A percentile compares a stretch with the other conserved stretches of the same genome.
phyloP scores from a whole-genome alignment of 306 rosid species.

The Acacia confusa region DNA sequence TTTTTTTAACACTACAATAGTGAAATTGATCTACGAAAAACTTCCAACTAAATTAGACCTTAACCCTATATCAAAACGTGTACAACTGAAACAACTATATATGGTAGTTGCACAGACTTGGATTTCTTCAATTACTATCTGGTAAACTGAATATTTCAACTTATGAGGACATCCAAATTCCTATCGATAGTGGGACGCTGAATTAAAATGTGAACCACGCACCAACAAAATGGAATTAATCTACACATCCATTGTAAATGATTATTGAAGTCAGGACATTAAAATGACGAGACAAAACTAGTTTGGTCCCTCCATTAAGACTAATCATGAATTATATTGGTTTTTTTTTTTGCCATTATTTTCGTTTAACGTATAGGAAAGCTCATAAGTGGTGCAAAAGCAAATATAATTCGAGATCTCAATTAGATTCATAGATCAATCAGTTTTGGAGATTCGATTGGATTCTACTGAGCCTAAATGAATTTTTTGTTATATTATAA shows the following conservation, averaged over 20 bases:
- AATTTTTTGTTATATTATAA: no score
- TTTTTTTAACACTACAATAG: no score
- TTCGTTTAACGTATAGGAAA: not conserved
- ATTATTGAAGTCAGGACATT: no score
- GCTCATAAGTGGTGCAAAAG: not conserved
- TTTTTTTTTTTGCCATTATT: not conserved
- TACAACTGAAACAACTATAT: not conserved
- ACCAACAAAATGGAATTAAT: not conserved
- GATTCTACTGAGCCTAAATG: not conserved
- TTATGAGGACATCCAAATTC: not conserved
- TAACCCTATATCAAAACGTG: not conserved
- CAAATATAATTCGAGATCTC: not conserved
- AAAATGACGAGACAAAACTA: not conserved
- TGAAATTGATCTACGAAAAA: no score
- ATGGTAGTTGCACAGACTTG: not conserved
- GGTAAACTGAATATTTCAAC: no score
- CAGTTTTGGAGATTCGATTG: not conserved
- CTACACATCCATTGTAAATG: not conserved
- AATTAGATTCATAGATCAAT: no score
- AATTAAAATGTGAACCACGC: not conserved
- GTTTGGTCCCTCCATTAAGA: no score
- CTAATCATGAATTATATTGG: not conserved
- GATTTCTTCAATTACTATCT: not conserved
- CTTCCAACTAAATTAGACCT: no score
- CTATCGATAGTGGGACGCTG: not conserved